A percentile compares a stretch with the other conserved stretches of the same genome.
These are phyloP conservation scores for Salix arbutifolia DNA, from an alignment of 345 rosid genomes.

Conservation along the genomic window DNA sequence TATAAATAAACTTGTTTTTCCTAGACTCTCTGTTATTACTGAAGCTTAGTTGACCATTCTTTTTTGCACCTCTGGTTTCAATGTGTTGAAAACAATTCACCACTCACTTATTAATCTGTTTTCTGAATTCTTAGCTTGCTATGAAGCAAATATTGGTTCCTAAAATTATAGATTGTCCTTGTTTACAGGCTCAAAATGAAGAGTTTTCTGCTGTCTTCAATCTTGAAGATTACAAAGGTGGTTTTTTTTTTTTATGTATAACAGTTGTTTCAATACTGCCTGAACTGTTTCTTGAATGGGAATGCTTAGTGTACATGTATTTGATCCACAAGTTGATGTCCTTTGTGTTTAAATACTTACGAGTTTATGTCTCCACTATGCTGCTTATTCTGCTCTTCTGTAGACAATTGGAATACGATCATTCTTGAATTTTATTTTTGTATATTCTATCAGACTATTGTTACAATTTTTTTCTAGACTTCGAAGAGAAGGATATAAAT, in stretches of 20 bases:
- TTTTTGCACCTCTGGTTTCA: not conserved
- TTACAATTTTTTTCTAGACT: not conserved
- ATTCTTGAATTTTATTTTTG: not conserved
- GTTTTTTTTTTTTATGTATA: not conserved
- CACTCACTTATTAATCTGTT: not conserved
- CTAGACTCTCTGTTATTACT: not conserved
- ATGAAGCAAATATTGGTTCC: not conserved
- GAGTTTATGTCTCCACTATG: not conserved
- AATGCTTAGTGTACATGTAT: not conserved
- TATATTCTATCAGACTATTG: not conserved
- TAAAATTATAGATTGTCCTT: constrained; percentile 11
- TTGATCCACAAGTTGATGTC: not conserved
- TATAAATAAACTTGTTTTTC: not conserved
- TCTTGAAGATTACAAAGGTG: constrained; percentile 96
- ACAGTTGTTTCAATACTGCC: not conserved
- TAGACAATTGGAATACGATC: not conserved
- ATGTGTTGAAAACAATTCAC: not conserved
- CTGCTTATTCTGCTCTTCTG: not conserved
- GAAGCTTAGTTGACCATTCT: not conserved
- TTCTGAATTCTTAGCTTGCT: not conserved
- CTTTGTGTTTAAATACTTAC: not conserved
- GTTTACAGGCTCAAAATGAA: constrained; percentile 80
- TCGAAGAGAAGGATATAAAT: not conserved
- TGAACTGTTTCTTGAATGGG: not conserved
- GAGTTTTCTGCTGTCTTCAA: constrained; percentile 73